phyloP scores from a whole-genome alignment of 306 rosid genomes.

The Ormosia semicastrata region DNA sequence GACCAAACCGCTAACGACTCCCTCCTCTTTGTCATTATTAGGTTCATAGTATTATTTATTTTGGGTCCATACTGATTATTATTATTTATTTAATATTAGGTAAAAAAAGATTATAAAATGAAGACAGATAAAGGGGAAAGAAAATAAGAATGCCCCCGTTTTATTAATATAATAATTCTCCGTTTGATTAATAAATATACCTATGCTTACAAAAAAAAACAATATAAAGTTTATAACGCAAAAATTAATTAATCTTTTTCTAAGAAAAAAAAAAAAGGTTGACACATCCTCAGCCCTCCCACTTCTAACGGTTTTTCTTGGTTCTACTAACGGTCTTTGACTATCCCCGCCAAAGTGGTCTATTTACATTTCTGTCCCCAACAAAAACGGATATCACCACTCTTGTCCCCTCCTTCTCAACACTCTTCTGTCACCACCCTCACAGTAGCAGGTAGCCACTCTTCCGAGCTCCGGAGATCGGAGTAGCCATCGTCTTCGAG shows the following conservation, averaged over 20 bases:
- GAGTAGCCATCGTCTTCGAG: slow-evolving; percentile 66
- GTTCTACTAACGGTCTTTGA: slow-evolving; percentile 45
- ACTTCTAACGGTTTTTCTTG: slow-evolving; percentile 49
- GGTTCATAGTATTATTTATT: not conserved
- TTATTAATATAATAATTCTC: slow-evolving; percentile 46
- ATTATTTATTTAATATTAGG: not conserved
- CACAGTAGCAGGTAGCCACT: slow-evolving; percentile 62
- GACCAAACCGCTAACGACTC: not conserved
- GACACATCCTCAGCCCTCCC: slow-evolving; percentile 29
- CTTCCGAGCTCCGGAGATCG: slow-evolving; percentile 42
- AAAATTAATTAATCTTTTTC: slow-evolving; percentile 39
- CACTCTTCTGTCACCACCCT: slow-evolving; percentile 49
- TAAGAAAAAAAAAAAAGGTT: slow-evolving; percentile 10
- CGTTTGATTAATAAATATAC: slow-evolving; percentile 48
- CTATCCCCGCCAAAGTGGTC: slow-evolving; percentile 43
- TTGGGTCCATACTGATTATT: too few relatives aligned
- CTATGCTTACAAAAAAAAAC: slow-evolving; percentile 38
- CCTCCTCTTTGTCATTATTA: not conserved
- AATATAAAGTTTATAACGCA: slow-evolving; percentile 32
- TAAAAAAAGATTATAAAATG: not conserved
- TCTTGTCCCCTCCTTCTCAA: slow-evolving; percentile 19
- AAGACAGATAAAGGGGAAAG: not conserved
- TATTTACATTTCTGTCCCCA: slow-evolving; percentile 69
- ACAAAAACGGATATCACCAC: slow-evolving; percentile 37
- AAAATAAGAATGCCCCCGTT: slow-evolving; percentile 50